A percentile compares a stretch with the other conserved stretches of the same genome.
phyloP scores from a whole-genome alignment of 495 filamentous ascomycete species.

The Xylaria flabelliformis region DNA sequence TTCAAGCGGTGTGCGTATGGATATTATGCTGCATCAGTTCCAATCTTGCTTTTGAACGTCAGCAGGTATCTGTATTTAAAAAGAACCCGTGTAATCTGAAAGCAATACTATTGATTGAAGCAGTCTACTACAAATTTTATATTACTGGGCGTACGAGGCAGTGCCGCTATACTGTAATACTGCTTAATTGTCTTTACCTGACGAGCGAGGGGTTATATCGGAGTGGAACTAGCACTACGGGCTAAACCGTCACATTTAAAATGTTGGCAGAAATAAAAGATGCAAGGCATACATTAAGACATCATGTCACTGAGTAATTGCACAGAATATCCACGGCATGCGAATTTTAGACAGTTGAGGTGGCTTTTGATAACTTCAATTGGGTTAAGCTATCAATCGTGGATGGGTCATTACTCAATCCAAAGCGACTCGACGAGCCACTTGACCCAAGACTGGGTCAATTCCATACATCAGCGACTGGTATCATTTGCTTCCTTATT shows the following conservation, averaged over 20 bases:
- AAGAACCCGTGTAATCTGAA: not conserved
- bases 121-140: not conserved
- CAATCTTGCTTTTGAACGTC: not conserved
- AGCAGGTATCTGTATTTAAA: not conserved
- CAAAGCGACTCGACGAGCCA: not conserved
- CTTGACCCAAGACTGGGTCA: constrained; percentile 12
- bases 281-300: not conserved
- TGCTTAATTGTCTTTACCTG: not conserved
- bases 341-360: not conserved
- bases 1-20: not conserved
- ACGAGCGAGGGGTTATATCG: not conserved
- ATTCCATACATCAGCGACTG: not conserved
- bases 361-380: constrained; percentile 15
- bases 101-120: not conserved
- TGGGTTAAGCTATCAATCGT: constrained; percentile 4
- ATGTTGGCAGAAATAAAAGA: not conserved
- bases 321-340: not conserved
- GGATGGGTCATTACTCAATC: constrained; percentile 2
- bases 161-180: not conserved
- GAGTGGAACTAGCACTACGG: not conserved
- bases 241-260: not conserved
- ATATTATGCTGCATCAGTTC: not conserved
- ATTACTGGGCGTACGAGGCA: not conserved
- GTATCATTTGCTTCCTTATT: constrained; percentile 10
- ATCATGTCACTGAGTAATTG: not conserved